Percentiles rank a stretch among this genome's conserved stretches.
Conservation (phyloP, 2,329 filamentous ascomycete genomes). For the Dothistroma septosporum region DNA sequence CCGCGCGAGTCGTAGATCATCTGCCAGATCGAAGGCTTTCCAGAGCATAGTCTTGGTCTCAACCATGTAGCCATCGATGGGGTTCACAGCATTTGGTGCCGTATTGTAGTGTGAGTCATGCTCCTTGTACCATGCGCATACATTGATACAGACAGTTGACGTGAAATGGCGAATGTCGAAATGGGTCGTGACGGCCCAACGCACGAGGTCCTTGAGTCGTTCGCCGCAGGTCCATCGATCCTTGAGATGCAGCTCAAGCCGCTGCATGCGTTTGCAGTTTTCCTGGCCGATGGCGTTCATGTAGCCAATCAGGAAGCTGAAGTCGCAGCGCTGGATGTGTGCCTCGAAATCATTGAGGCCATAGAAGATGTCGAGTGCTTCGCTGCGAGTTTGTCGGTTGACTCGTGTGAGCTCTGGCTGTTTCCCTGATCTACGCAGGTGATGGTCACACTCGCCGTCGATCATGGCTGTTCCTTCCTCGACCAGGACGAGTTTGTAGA, state of each 20-base stretch:
- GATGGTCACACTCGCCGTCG: neutral
- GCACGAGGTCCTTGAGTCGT: neutral
- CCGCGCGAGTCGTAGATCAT: no score
- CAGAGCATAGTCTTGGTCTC: no score
- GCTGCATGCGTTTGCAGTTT: neutral
- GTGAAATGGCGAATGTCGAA: neutral
- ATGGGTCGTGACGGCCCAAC: neutral
- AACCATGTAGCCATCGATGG: no score
- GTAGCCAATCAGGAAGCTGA: neutral
- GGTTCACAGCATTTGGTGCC: no score
- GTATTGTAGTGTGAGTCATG: neutral
- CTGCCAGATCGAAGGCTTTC: neutral
- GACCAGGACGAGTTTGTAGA: neutral
- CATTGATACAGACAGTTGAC: neutral
- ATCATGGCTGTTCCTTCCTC: neutral
- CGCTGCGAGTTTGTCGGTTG: neutral
- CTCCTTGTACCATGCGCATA: neutral
- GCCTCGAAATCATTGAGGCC: neutral
- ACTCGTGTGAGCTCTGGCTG: neutral
- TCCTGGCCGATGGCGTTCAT: neutral
- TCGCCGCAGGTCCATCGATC: constrained; percentile 2
- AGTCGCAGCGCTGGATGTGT: constrained; percentile 3
- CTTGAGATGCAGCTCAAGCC: neutral
- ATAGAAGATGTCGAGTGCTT: constrained; percentile 1
- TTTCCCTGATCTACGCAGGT: neutral